Base-by-base conservation (phyloP, 176 grass and related monocot genomes). In the Oryza coarctata region DNA sequence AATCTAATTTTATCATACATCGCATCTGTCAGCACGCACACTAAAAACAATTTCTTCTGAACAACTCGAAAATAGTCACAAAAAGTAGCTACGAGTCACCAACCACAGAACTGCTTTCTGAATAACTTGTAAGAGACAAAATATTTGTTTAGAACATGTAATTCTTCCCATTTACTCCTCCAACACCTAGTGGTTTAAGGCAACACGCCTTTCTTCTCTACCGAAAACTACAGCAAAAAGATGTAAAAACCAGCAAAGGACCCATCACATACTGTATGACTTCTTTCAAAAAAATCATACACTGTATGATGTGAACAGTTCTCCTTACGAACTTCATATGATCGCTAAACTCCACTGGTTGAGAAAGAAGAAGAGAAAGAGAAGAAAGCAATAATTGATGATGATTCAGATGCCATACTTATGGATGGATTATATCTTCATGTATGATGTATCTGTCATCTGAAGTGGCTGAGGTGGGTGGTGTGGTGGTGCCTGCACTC, bases 401-500 rank as follows among this genome's bases (percentile, higher is more conserved):
- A 34, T 23, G n/a, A 25, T 60, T 68, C 1, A 78, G 65, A 15
- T 75, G 29, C 11, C 10, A 57, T 65, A 18, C 55, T 61, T 25
- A 14, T 29, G 68, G 30, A 57, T 69, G 44, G 55, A 55, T 60
- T 23, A 4, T 33, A 33, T 73, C 58, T 41, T 18, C 34, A 31
- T 75, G 44, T 22, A 67, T 58, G 10, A n/a, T n/a, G n/a, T 49
- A 25, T 41, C 62, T 15, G 69, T 90, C 88, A 91, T 83, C 64
- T 76, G 82, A 85, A 87, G 88, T 93, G 71, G 20, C 85, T 85
- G 66, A 75, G 70, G 36, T 80, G 79, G 35, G 63, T 74, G 68
- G 77, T 82, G 58, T 89, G 84, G 5, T 76, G 86, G 20, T 93
- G 88, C 22, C 81, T 81, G 74, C 81, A 84, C 34, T 89, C 90